Base-by-base conservation (phyloP, 768 basidiomycete species). In the Fomitopsis serialis region DNA sequence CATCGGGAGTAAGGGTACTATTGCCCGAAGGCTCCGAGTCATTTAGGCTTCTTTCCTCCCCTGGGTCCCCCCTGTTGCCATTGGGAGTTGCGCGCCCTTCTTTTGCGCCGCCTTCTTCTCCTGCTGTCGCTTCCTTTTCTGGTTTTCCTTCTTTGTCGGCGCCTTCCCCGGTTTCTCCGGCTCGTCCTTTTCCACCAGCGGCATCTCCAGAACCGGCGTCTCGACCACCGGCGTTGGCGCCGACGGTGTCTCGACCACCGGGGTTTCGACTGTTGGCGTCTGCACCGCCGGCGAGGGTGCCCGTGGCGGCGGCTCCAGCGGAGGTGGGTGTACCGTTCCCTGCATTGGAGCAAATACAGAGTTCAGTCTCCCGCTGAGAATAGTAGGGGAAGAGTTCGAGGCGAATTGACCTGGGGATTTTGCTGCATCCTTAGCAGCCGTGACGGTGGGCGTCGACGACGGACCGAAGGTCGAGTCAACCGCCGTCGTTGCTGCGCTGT, bases 331-430 rank as follows among this genome's bases (percentile, higher is more conserved):
- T 19, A 21, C 40, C 40, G 37, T 25, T 43, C 29, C 50, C 50
- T 51, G 50, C 24, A 25, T 42, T 43, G n/a, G 22, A 40, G 37
- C 13, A 51, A 51, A 51, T 42, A 43, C 27, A 44, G 50, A 42
- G 23, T 22, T 51, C 42, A 51, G 50, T 43, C 40, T 37, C 10
- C 19, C 37, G 37, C 21, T 43, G 40, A 43, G 29, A 15, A 21
- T 29, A 32, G 35, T 34, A 51, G 40, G 50, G 27, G 42, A 27
- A 27, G 25, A 43, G 11, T 4, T 29, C 9, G 50, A 43, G 3
- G 37, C 9, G 50, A 13, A 51, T 51, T 51, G 50, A 51, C 50
- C 50, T 51, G 50, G 37, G 40, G 50, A 43, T 36, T 51, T 51
- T 8, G 42, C 35, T 35, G 48, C n/a, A 15, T 36, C 48, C 36